Base-by-base conservation (phyloP, 2,329 filamentous ascomycete genomes). In the Dendryphion nanum region DNA sequence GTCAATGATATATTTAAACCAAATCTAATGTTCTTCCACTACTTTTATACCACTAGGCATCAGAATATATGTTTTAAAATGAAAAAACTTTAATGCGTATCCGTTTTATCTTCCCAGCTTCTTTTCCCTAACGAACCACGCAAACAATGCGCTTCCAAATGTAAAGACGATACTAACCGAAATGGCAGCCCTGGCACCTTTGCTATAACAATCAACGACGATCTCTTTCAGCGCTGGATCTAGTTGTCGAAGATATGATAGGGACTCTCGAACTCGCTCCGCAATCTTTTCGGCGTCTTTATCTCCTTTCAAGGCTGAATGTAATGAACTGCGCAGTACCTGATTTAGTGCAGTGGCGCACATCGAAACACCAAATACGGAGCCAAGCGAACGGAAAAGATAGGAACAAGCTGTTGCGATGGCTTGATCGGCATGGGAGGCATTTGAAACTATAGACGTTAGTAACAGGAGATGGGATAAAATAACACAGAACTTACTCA, bases 371-470 rank as follows among this genome's bases (percentile, higher is more conserved):
- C 86, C 78, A 26, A 81, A 74, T 7, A 81, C 78, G 13, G 74
- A 77, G 8, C 80, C 87, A 1, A 90, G 72, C 1, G 83, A 84
- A 26, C 86, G 81, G 72, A 91, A 91, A 17, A 91, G 78, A 64
- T 91, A 91, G 15, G 82, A 86, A 61, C 85, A 89, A 6, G 87
- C 86, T 13, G 86, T 85, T 4, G 82, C 84, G 1, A 90, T 78
- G 2, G 87, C 85, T 44, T 85, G 81, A 48, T 90, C 86, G 30
- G 79, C 73, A 3, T 73, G 70, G 1, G 77, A 68, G 0, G 83
- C 78, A 55, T 89, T 88, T 20, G 85, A 81, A 46, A 90, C 79
- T 73, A 38, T 15, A 21, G 18, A 19, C 18, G 41, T 3, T 36
- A 26, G 24, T 42, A 33, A 41, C 41, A 26, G 30, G 17, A 17